These are phyloP conservation scores for Hyaloperonospora brassicae DNA, from an alignment of 352 stramenopile species.

Conservation along the genomic window DNA sequence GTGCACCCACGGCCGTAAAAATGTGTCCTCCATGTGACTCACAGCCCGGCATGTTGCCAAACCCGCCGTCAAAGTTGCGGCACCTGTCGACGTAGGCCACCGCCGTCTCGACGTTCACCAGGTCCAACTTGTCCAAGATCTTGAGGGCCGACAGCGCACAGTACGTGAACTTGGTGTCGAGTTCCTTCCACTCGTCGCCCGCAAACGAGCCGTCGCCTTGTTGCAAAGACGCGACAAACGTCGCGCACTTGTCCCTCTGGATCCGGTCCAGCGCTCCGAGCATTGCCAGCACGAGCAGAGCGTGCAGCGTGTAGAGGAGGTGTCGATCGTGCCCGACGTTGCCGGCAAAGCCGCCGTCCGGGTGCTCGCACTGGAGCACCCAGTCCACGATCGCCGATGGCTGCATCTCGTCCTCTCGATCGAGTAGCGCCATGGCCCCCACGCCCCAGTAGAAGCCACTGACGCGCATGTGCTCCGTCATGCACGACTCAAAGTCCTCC, in stretches of 20 bases:
- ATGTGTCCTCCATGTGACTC: slow-evolving; percentile 97
- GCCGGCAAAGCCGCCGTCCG: slow-evolving; percentile 90
- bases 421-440: slow-evolving; percentile 90
- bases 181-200: slow-evolving; percentile 95
- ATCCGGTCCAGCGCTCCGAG: slow-evolving; percentile 79
- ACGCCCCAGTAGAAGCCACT: slow-evolving; percentile 98
- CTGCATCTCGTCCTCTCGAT: slow-evolving; percentile 77
- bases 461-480: slow-evolving; percentile 96
- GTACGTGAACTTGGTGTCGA: slow-evolving; percentile 99
- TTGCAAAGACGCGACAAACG: slow-evolving; percentile 88
- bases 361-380: slow-evolving; percentile 92
- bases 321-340: slow-evolving; percentile 96
- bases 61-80: slow-evolving; percentile 96
- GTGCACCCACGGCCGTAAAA: slow-evolving; percentile 94
- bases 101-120: slow-evolving; percentile 85
- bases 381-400: slow-evolving; percentile 88
- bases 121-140: slow-evolving; percentile 84
- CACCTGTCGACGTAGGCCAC: slow-evolving; percentile 92
- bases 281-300: slow-evolving; percentile 95
- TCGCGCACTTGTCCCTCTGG: slow-evolving; percentile 67
- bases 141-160: slow-evolving; percentile 94
- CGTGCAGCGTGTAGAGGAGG: slow-evolving; percentile 96
- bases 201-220: slow-evolving; percentile 95
- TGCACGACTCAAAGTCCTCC: slow-evolving; percentile 86
- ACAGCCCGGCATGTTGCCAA: slow-evolving; percentile 86